These are phyloP conservation scores for Eudorina sp. DNA, from an alignment of 139 green algal species.

Conservation along the genomic window DNA sequence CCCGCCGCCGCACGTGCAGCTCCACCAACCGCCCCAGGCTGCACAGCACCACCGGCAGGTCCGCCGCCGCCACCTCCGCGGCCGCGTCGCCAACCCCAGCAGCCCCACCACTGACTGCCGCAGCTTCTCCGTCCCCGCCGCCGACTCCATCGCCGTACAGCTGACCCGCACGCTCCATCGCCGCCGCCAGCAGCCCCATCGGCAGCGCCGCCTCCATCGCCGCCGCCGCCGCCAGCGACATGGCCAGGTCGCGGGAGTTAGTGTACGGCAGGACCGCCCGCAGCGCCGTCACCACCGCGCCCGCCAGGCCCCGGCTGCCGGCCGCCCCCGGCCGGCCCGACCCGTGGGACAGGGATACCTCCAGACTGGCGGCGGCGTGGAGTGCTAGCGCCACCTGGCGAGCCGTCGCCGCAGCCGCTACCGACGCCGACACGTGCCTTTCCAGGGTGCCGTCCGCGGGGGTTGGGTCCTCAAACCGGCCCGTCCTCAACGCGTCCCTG, in stretches of 20 bases:
- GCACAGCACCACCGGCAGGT: background rate
- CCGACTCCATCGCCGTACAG: background rate
- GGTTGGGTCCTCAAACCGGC: too few species aligned
- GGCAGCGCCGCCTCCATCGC: background rate
- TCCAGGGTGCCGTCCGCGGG: too few species aligned
- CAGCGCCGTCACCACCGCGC: background rate
- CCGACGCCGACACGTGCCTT: too few species aligned
- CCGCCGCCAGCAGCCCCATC: background rate
- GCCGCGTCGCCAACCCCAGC: background rate
- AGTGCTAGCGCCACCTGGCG: constrained; percentile 18
- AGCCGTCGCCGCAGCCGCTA: background rate
- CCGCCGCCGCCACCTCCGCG: background rate
- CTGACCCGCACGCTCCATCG: background rate
- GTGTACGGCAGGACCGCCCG: background rate
- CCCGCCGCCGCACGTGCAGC: background rate
- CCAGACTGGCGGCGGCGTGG: background rate
- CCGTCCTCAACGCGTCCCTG: too few species aligned
- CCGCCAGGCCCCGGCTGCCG: background rate
- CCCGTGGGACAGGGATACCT: background rate
- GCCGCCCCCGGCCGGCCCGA: background rate
- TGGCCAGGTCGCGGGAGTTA: constrained; percentile 5
- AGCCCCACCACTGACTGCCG: background rate
- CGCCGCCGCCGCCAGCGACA: background rate
- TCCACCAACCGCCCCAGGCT: constrained; percentile 18
- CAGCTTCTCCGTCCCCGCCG: background rate